These are phyloP conservation scores for Amanita inopinata DNA, from an alignment of 768 basidiomycete genomes.

Conservation along the genomic window DNA sequence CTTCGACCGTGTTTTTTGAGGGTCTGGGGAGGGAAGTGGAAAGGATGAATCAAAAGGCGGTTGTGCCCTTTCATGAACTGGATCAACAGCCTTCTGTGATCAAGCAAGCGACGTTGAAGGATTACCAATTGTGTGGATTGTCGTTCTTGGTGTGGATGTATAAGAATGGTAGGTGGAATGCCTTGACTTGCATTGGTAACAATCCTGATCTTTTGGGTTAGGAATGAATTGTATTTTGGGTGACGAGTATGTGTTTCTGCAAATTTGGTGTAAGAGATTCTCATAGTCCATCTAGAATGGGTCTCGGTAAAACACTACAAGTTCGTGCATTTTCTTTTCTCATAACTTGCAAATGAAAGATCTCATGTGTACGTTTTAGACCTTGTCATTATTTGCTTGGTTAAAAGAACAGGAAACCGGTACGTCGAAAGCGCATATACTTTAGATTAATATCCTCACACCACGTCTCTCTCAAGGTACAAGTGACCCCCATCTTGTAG, in stretches of 20 bases:
- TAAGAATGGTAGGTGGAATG: conserved; percentile 40
- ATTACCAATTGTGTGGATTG: conserved; percentile 60
- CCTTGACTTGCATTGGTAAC: conserved; percentile 5
- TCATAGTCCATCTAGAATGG: conserved; percentile 32
- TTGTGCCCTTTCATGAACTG: conserved; percentile 28
- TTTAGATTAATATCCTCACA: background rate
- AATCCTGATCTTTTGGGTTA: conserved; percentile 11
- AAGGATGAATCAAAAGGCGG: conserved; percentile 13
- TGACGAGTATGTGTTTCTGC: conserved; percentile 40
- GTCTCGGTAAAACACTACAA: conserved; percentile 58
- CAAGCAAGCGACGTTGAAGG: conserved; percentile 53
- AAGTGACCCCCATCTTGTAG: conserved; percentile 57
- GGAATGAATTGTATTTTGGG: conserved; percentile 66
- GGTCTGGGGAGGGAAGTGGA: conserved; percentile 22
- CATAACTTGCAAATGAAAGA: background rate
- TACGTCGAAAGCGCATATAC: background rate
- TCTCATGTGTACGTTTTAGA: conserved; percentile 18
- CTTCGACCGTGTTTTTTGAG: conserved; percentile 23
- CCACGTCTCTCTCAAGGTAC: conserved; percentile 21
- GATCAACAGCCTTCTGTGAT: conserved; percentile 41
- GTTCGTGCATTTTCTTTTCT: conserved; percentile 16
- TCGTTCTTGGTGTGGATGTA: conserved; percentile 60
- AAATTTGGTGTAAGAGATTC: background rate
- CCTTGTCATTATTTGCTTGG: conserved; percentile 57
- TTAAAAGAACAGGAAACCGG: conserved; percentile 45